A percentile compares a stretch with the other conserved stretches of the same genome.
Evolutionary conservation across 495 filamentous ascomycete species (phyloP).

Genomic region (Aspergillus sclerotiicarbonarius): DNA sequence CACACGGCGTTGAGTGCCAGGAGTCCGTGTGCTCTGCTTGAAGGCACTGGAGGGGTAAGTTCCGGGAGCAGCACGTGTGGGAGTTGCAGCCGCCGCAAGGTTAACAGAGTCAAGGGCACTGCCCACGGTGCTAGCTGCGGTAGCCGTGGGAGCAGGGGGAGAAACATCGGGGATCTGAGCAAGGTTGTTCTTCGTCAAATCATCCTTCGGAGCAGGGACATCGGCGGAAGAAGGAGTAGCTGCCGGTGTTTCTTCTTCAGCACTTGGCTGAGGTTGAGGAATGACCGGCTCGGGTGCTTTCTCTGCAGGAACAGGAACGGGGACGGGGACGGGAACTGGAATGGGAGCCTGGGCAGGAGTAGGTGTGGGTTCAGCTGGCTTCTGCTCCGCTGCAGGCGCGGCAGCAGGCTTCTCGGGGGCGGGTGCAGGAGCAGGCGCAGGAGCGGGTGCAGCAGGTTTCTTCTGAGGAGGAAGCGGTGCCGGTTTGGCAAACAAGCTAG

Average conservation of each 20-base stretch:
- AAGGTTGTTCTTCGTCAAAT: conserved; percentile 87
- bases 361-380: conserved; percentile 15
- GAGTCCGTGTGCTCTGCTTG: conserved; percentile 71
- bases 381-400: conserved; percentile 41
- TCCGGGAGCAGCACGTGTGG: conserved; percentile 58
- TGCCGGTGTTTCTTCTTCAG: conserved; percentile 28
- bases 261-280: conserved; percentile 16
- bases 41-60: conserved; percentile 72
- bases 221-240: conserved; percentile 52
- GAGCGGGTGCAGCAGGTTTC: conserved; percentile 32
- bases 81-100: conserved; percentile 50
- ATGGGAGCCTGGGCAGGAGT: conserved; percentile 15
- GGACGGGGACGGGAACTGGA: conserved; percentile 11
- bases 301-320: conserved; percentile 24
- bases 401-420: conserved; percentile 68
- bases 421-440: conserved; percentile 26
- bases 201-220: conserved; percentile 70
- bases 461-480: conserved; percentile 39
- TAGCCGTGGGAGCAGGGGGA: conserved; percentile 68
- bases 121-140: conserved; percentile 85
- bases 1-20: conserved; percentile 77
- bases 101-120: conserved; percentile 73
- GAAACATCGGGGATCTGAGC: conserved; percentile 84
- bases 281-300: conserved; percentile 30
- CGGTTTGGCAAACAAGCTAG: conserved; percentile 58